These are phyloP conservation scores for Roridomyces roridus DNA, from an alignment of 768 basidiomycete genomes.

Conservation along the genomic window DNA sequence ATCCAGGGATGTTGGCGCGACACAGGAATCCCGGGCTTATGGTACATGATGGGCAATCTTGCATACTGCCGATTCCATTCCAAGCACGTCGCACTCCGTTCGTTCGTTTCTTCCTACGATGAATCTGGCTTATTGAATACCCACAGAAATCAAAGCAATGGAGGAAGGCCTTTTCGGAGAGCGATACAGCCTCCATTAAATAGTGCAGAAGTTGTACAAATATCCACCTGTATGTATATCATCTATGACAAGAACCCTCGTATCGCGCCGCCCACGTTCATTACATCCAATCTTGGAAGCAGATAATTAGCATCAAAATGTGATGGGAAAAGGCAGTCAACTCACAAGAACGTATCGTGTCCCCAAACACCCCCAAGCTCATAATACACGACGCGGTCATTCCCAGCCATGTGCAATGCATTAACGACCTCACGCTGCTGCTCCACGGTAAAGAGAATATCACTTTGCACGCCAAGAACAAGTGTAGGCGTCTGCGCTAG, in stretches of 20 bases:
- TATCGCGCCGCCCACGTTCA: conserved; percentile 91
- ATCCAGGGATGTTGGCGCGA: conserved; percentile 55
- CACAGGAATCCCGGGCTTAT: conserved; percentile 51
- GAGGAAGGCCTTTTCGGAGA: conserved; percentile 50
- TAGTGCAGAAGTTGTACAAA: neutral
- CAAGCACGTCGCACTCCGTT: conserved; percentile 67
- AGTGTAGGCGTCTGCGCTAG: conserved; percentile 81
- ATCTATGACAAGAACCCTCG: conserved; percentile 79
- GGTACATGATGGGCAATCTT: conserved; percentile 67
- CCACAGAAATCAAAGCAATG: conserved; percentile 64
- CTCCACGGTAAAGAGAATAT: conserved; percentile 96
- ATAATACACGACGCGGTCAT: conserved; percentile 90
- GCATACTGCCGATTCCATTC: conserved; percentile 65
- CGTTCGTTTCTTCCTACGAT: conserved; percentile 31
- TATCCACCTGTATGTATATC: neutral
- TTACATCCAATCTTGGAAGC: conserved; percentile 70
- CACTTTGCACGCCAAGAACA: conserved; percentile 93
- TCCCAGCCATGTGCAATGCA: conserved; percentile 90
- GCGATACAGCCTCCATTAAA: conserved; percentile 20
- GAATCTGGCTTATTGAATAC: neutral
- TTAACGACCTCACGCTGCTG: conserved; percentile 96
- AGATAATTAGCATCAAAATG: conserved; percentile 1
- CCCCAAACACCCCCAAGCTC: conserved; percentile 99
- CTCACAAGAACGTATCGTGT: conserved; percentile 95
- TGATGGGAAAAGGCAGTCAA: conserved; percentile 24